A percentile compares a stretch with the other conserved stretches of the same genome.
phyloP scores from a whole-genome alignment of 148 eudicot genomes.

The Talinum fruticosum region DNA sequence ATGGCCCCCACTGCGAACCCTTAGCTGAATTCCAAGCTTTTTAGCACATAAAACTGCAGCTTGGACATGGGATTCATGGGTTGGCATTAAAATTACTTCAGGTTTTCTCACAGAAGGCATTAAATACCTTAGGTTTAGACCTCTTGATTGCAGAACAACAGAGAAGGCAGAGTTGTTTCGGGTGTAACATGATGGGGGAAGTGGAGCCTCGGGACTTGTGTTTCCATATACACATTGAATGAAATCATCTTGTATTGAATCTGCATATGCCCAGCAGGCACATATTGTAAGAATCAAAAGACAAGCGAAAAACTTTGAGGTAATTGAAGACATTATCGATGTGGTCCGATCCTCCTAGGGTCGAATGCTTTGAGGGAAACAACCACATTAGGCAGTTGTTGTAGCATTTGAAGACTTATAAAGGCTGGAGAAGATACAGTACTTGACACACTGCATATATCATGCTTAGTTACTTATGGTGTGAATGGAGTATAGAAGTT shows the following conservation, averaged over 20 bases:
- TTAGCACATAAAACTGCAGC: slow-evolving; percentile 31
- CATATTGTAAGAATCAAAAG: slow-evolving; percentile 16
- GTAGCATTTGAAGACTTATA: slow-evolving; percentile 7
- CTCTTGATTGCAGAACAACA: slow-evolving; percentile 26
- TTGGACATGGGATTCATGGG: slow-evolving; percentile 31
- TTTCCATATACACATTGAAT: slow-evolving; percentile 25
- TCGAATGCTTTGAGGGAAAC: too few species aligned
- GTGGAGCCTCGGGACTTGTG: slow-evolving; percentile 7
- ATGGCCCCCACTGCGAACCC: slow-evolving; percentile 52
- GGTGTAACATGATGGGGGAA: slow-evolving; percentile 29
- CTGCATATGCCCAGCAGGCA: slow-evolving; percentile 18
- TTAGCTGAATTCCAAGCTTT: slow-evolving; percentile 27
- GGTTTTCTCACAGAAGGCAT: slow-evolving; percentile 32
- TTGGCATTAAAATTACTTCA: slow-evolving; percentile 29
- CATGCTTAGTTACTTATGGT: slow-evolving; percentile 22
- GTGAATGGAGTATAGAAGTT: neutral
- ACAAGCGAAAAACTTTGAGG: slow-evolving; percentile 1
- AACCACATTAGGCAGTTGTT: too few species aligned
- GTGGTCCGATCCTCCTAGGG: neutral
- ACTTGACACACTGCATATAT: slow-evolving; percentile 25
- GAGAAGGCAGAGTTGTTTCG: slow-evolving; percentile 24
- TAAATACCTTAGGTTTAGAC: slow-evolving; percentile 31
- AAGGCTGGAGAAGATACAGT: slow-evolving; percentile 12
- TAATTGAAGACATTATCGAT: slow-evolving; percentile 16
- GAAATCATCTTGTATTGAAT: slow-evolving; percentile 13